Conservation (phyloP, 2,329 filamentous ascomycete species). For the Teratosphaeria viscida region DNA sequence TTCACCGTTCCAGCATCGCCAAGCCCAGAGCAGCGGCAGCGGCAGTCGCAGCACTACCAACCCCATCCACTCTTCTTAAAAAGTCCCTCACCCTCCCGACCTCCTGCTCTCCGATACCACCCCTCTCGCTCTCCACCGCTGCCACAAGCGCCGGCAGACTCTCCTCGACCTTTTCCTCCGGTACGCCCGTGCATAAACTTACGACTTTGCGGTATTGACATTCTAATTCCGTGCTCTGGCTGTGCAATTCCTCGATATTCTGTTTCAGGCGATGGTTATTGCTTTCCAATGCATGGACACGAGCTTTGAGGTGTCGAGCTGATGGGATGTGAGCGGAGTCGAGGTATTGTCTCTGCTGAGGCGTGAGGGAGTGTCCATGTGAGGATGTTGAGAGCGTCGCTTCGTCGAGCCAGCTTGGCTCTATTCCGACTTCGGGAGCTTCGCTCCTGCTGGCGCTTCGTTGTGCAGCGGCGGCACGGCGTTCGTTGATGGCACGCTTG, state of each 20-base stretch:
- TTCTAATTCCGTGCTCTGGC: conserved; percentile 73
- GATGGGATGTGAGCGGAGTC: conserved; percentile 8
- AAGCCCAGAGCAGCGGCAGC: not conserved
- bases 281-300: conserved; percentile 57
- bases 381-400: conserved; percentile 10
- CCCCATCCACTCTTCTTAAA: conserved; percentile 62
- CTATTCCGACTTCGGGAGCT: conserved; percentile 5
- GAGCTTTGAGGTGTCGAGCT: conserved; percentile 44
- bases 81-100: conserved; percentile 69
- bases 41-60: not conserved
- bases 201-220: conserved; percentile 83
- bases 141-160: conserved; percentile 69
- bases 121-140: conserved; percentile 75
- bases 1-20: not conserved
- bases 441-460: not conserved
- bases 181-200: conserved; percentile 70
- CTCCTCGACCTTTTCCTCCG: conserved; percentile 68
- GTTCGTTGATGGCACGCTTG: conserved; percentile 57
- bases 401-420: conserved; percentile 28
- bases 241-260: conserved; percentile 61
- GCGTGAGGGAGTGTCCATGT: conserved; percentile 3
- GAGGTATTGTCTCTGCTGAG: conserved; percentile 11
- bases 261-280: conserved; percentile 59
- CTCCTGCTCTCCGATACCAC: conserved; percentile 28
- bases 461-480: conserved; percentile 41